Percentiles rank a stretch among this genome's conserved stretches.
These are phyloP conservation scores for Vitis hybrid DNA, from an alignment of 177 flowering plant genomes.

Conservation along the genomic window DNA sequence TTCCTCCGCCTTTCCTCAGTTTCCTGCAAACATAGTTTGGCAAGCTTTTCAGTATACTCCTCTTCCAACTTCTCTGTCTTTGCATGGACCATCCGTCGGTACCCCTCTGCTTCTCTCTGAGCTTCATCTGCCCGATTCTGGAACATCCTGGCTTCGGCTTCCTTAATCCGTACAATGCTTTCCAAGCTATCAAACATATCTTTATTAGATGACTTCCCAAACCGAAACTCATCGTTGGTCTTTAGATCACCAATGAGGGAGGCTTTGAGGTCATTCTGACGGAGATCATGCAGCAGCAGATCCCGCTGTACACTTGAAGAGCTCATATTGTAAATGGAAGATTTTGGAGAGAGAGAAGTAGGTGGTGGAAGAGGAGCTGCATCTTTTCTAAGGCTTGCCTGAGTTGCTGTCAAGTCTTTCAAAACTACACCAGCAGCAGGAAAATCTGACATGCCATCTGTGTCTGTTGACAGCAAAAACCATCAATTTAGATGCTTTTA, in stretches of 20 bases:
- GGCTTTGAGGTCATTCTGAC: slow-evolving; percentile 36
- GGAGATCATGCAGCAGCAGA: slow-evolving; percentile 29
- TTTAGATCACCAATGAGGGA: slow-evolving; percentile 32
- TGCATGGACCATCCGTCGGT: slow-evolving; percentile 38
- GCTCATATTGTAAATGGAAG: slow-evolving; percentile 30
- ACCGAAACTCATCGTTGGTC: slow-evolving; percentile 42
- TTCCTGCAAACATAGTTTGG: slow-evolving; percentile 71
- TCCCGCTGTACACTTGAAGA: slow-evolving; percentile 36
- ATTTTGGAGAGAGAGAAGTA: slow-evolving; percentile 38
- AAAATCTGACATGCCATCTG: slow-evolving; percentile 48
- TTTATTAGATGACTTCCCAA: slow-evolving; percentile 36
- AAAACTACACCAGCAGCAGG: slow-evolving; percentile 35
- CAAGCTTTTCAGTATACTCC: slow-evolving; percentile 67
- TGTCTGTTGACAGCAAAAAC: slow-evolving; percentile 12
- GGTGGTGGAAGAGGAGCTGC: slow-evolving; percentile 34
- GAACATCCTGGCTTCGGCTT: slow-evolving; percentile 90
- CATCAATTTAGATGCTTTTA: not conserved
- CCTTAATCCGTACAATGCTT: slow-evolving; percentile 77
- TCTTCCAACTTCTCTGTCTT: slow-evolving; percentile 69
- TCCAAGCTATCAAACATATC: slow-evolving; percentile 79
- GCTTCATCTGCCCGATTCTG: slow-evolving; percentile 88
- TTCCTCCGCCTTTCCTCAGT: slow-evolving; percentile 77
- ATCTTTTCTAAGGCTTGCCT: slow-evolving; percentile 37
- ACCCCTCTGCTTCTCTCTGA: slow-evolving; percentile 72
- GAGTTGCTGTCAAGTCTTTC: slow-evolving; percentile 39